These are phyloP conservation scores for Neobulgaria alba DNA, from an alignment of 2,329 filamentous ascomycete genomes.

Conservation along the genomic window DNA sequence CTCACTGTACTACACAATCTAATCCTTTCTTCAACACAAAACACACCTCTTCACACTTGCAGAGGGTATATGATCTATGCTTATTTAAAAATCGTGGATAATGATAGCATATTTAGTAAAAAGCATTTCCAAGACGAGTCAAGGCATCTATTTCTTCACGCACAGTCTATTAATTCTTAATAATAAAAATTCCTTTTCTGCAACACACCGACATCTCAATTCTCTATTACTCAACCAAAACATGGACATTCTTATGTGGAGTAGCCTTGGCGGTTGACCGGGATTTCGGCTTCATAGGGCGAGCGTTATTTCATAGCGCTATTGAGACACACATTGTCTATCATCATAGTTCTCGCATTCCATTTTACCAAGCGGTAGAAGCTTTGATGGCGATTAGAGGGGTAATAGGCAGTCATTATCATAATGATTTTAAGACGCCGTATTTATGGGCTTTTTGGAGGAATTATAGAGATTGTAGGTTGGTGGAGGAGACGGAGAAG, in stretches of 20 bases:
- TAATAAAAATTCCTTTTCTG: no score
- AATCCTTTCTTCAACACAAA: conserved; percentile 70
- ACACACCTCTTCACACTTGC: no score
- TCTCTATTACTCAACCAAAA: conserved; percentile 48
- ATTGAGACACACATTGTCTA: conserved; percentile 55
- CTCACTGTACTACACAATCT: no score
- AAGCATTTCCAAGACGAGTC: no score
- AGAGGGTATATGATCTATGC: no score
- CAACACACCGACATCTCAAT: conserved; percentile 57
- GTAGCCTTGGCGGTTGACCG: conserved; percentile 54
- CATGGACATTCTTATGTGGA: conserved; percentile 53
- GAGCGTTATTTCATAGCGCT: conserved; percentile 54
- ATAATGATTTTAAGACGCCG: conserved; percentile 29
- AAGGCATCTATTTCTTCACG: no score
- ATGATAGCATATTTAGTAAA: no score
- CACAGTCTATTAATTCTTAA: no score
- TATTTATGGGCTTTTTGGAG: conserved; percentile 27
- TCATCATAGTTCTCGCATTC: conserved; percentile 50
- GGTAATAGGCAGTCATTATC: conserved; percentile 45
- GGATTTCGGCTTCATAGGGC: conserved; percentile 53
- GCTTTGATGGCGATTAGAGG: conserved; percentile 46
- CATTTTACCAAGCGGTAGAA: conserved; percentile 49
- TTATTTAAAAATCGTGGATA: no score
- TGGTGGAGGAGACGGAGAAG: conserved; percentile 24
- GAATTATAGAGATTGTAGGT: conserved; percentile 20